Conservation (phyloP, 257 asterid genomes). For the Jaltomata sinuosa region DNA sequence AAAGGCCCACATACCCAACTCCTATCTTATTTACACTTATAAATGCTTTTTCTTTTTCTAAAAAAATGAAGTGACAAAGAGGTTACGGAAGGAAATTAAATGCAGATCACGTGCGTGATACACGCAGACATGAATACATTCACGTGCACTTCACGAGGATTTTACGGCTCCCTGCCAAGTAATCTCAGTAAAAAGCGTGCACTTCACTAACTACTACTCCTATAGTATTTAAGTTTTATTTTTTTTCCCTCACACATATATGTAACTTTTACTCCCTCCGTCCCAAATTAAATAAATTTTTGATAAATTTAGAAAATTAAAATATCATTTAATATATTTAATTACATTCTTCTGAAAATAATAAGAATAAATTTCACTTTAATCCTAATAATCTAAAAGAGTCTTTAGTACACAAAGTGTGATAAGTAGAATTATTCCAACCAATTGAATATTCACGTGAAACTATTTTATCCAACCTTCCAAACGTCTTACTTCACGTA, state of each 20-base stretch:
- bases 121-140: neutral
- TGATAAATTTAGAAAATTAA: neutral
- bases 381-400: too few relatives aligned
- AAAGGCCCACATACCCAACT: neutral
- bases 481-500: too few relatives aligned
- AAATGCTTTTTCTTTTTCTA: neutral
- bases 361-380: too few relatives aligned
- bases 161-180: neutral
- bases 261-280: too few relatives aligned
- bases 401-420: too few relatives aligned
- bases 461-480: too few relatives aligned
- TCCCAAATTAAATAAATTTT: too few relatives aligned
- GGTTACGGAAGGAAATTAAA: neutral
- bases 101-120: conserved; percentile 2
- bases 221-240: neutral
- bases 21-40: neutral
- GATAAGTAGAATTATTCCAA: too few relatives aligned
- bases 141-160: neutral
- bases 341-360: neutral
- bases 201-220: too few relatives aligned
- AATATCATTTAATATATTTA: neutral
- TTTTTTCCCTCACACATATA: too few relatives aligned
- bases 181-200: neutral
- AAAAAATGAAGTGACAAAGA: too few relatives aligned
- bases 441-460: too few relatives aligned